These are phyloP conservation scores for Chrysoporthe deuterocubensis DNA, from an alignment of 2,329 filamentous ascomycete species.

Conservation along the genomic window DNA sequence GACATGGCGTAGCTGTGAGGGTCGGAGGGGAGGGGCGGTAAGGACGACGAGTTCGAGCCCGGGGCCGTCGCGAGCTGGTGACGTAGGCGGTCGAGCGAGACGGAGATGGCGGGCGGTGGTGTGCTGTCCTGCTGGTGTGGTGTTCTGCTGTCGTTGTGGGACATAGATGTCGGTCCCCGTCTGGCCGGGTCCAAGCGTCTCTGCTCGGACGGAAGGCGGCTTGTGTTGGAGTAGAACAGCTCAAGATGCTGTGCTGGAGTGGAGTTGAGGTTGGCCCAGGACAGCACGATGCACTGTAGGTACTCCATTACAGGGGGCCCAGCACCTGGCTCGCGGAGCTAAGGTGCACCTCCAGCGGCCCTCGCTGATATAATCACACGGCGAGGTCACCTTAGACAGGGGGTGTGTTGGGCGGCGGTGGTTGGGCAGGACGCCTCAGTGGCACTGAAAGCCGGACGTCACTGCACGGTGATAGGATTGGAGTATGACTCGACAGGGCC, in stretches of 20 bases:
- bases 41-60: neutral
- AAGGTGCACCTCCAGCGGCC: neutral
- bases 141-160: neutral
- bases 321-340: neutral
- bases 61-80: conserved; percentile 5
- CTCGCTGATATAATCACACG: conserved; percentile 11
- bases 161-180: conserved; percentile 7
- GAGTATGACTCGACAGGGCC: conserved; percentile 8
- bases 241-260: neutral
- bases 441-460: neutral
- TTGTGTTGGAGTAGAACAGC: neutral
- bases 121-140: conserved; percentile 15
- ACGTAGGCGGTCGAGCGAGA: conserved; percentile 10
- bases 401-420: too few species aligned
- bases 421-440: neutral
- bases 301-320: too few species aligned
- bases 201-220: neutral
- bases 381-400: neutral
- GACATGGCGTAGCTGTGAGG: conserved; percentile 30
- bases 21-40: neutral
- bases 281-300: neutral
- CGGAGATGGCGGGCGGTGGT: conserved; percentile 5
- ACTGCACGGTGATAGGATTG: neutral
- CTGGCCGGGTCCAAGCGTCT: conserved; percentile 4
- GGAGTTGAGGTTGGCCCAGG: too few species aligned